Base-by-base conservation (phyloP, 179 eudicot species). In the Vitellaria paradoxa region DNA sequence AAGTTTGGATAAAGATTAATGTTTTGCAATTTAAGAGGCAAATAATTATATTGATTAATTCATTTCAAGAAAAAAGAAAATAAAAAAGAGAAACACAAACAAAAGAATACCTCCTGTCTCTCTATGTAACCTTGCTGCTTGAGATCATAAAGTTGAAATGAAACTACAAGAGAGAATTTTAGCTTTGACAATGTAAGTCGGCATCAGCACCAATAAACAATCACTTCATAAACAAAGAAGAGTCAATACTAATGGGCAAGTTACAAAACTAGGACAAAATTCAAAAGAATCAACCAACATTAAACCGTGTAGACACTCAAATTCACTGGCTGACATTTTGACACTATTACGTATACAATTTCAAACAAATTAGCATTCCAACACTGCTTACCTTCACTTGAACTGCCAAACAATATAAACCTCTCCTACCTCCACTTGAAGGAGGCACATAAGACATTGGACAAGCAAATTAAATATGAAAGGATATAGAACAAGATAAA, bases 101-200 rank as follows among this genome's bases (percentile, higher is more conserved):
- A 30, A 30, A 37, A 26, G 26, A 68, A 46, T 77, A 89, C 98
- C 91, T 93, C 93, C 81, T 93, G 92, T 80, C 98, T 89, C 79
- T 93, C 97, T 49, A 93, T 93, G 79, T 82, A 93, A 64, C 98
- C 97, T 85, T 91, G 93, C 73, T 93, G 98, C 86, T 91, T 93
- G 80, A 93, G 96, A 87, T 93, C 98, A 84, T 93, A 93, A 70
- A 93, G 82, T 81, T 89, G 86, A 70, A 93, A 93, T 52, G 95
- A 90, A 87, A 93, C 97, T 93, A 89, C 83, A 85, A 73, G 60
- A 47, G 40, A 53, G 50, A 76, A 76, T 18, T 14, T 68, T 47
- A 55, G 15, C 49, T 14, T 55, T 30, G 7, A 59, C 24, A 55
- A 7, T 18, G 9, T 56, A 50, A 23, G 12, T 21, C 18, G 1